phyloP scores from a whole-genome alignment of 176 grass and related monocot species.

The Carex pumila region DNA sequence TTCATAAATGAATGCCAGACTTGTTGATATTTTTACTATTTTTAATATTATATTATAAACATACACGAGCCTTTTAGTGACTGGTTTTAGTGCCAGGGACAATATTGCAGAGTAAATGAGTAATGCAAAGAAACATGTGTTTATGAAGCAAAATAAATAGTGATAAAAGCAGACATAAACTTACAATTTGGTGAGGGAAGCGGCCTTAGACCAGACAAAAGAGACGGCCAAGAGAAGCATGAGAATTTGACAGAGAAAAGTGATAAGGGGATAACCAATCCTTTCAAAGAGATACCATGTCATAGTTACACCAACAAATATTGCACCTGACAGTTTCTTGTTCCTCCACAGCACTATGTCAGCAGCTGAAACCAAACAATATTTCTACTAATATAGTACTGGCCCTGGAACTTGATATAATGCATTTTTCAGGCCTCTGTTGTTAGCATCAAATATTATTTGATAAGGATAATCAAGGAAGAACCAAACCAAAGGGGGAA shows the following conservation, averaged over 20 bases:
- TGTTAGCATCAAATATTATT: neutral
- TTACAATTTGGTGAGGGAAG: conserved; percentile 64
- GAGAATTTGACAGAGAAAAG: conserved; percentile 70
- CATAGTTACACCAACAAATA: conserved; percentile 61
- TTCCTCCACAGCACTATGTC: conserved; percentile 90
- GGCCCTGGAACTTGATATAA: neutral
- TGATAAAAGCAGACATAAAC: neutral
- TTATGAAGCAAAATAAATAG: neutral
- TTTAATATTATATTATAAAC: neutral
- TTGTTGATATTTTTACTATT: too few relatives aligned
- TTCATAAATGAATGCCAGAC: too few relatives aligned
- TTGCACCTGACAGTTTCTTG: conserved; percentile 61
- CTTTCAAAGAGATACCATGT: conserved; percentile 88
- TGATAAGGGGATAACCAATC: conserved; percentile 77
- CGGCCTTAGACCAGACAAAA: conserved; percentile 61
- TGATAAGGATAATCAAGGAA: neutral
- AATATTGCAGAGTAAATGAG: neutral
- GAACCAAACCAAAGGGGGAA: neutral
- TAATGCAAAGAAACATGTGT: neutral
- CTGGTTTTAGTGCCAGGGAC: neutral
- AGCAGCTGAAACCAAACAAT: conserved; percentile 42
- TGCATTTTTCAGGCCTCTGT: neutral
- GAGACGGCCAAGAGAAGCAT: conserved; percentile 49
- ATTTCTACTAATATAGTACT: neutral
- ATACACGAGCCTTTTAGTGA: too few relatives aligned